A percentile compares a stretch with the other conserved stretches of the same genome.
Conservation (phyloP, 805 yeast species). For the Clavispora asparagi region DNA sequence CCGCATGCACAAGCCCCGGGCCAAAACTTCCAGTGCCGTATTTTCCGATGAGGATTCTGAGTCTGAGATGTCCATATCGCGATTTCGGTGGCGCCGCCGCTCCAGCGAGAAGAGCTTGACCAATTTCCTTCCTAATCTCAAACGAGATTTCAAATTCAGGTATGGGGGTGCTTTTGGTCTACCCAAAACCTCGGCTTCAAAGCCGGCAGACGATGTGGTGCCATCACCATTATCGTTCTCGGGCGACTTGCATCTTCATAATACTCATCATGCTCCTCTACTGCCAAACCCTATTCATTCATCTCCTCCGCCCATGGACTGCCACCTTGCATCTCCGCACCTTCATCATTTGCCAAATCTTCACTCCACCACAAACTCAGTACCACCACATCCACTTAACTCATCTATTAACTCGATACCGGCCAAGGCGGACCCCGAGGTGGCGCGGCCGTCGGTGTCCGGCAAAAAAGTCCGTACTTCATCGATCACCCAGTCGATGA, state of each 20-base stretch:
- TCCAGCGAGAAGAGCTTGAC: conserved; percentile 13
- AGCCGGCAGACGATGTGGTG: not conserved
- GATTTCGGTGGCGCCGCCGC: conserved; percentile 12
- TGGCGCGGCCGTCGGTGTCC: not conserved
- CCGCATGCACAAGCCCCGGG: conserved; percentile 2
- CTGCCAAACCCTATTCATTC: not conserved
- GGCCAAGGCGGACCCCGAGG: not conserved
- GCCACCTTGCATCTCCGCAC: not conserved
- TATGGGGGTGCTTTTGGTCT: conserved; percentile 4
- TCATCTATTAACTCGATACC: not conserved
- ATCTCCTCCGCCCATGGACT: not conserved
- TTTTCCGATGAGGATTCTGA: conserved; percentile 37
- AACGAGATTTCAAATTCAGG: conserved; percentile 14
- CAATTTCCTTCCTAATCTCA: conserved; percentile 9
- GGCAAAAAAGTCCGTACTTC: conserved; percentile 13
- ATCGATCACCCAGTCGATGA: conserved; percentile 21
- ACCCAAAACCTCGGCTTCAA: conserved; percentile 2
- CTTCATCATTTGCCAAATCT: not conserved
- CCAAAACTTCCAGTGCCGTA: conserved; percentile 17
- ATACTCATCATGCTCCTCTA: not conserved
- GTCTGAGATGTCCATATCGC: conserved; percentile 14
- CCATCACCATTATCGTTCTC: not conserved
- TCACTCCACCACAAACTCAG: not conserved
- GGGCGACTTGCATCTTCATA: not conserved
- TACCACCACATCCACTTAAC: not conserved